Evolutionary conservation across 2,329 filamentous ascomycete species (phyloP).

Genomic region (Aspergillus phoenicis): DNA sequence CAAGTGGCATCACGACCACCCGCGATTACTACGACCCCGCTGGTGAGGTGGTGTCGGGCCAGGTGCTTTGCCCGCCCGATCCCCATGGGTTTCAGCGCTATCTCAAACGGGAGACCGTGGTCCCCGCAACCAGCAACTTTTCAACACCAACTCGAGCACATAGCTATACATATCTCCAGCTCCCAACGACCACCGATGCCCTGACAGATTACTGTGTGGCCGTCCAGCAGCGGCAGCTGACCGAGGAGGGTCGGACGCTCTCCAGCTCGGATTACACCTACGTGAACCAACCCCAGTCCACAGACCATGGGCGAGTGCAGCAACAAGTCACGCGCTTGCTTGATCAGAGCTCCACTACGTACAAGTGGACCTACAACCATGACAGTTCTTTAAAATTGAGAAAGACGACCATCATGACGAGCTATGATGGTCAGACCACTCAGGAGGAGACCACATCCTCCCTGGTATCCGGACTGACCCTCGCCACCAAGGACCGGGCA

Average conservation of each 20-base stretch:
- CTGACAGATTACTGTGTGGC: not conserved
- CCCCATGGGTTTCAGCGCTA: slow-evolving; percentile 13
- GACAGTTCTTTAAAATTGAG: not conserved
- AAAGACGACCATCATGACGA: not conserved
- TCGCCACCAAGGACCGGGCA: not conserved
- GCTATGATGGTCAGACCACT: not conserved
- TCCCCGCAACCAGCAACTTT: not conserved
- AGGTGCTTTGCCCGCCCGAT: not conserved
- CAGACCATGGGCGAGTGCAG: slow-evolving; percentile 8
- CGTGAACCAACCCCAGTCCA: not conserved
- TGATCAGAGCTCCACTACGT: not conserved
- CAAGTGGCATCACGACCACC: not conserved
- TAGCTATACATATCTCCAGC: not conserved
- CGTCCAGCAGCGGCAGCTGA: not conserved
- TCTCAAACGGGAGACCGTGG: slow-evolving; percentile 5
- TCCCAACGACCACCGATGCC: not conserved
- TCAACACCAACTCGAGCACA: not conserved
- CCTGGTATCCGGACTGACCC: not conserved
- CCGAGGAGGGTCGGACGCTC: not conserved
- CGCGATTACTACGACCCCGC: slow-evolving; percentile 1
- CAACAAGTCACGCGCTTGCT: not conserved
- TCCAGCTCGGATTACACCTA: slow-evolving; percentile 4
- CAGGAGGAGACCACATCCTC: not conserved
- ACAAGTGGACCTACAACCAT: not conserved
- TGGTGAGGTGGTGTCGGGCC: not conserved